These are phyloP conservation scores for Stephanocyclus meneghinianus DNA, from an alignment of 352 stramenopile genomes.

Conservation along the genomic window DNA sequence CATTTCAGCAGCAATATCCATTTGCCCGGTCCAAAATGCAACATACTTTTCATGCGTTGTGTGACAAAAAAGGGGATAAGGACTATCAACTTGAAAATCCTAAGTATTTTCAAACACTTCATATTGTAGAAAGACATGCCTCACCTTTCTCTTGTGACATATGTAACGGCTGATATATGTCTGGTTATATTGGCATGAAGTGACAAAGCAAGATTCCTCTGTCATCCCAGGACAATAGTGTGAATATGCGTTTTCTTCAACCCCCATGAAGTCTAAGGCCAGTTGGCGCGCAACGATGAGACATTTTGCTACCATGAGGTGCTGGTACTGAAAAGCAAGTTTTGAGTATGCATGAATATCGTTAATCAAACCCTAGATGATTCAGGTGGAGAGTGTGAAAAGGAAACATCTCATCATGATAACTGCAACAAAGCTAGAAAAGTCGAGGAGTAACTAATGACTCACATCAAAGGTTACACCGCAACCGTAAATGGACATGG, in stretches of 20 bases:
- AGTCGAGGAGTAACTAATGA: not conserved
- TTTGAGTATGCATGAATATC: constrained; percentile 14
- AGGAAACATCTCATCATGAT: not conserved
- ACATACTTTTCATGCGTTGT: constrained; percentile 17
- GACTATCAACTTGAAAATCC: not conserved
- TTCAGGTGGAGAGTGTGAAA: not conserved
- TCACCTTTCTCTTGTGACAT: constrained; percentile 14
- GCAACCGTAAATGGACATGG: constrained; percentile 31
- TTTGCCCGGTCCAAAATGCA: constrained; percentile 33
- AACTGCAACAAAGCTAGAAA: not conserved
- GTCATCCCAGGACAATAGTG: constrained; percentile 12
- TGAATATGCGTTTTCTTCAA: constrained; percentile 25
- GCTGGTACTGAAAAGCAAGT: constrained; percentile 33
- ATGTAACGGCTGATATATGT: constrained; percentile 8
- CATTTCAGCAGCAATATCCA: constrained; percentile 36
- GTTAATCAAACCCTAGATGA: not conserved
- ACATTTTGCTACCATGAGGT: constrained; percentile 5
- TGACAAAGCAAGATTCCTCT: constrained; percentile 22
- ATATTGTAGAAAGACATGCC: not conserved
- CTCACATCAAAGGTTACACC: constrained; percentile 27
- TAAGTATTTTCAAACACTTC: not conserved
- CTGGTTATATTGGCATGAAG: constrained; percentile 8
- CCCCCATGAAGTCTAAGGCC: constrained; percentile 34
- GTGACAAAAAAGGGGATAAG: not conserved
- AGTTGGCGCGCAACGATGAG: constrained; percentile 18